Conservation (phyloP, 371 early-diverging fungal species). For the Enterocytospora artemiae region DNA sequence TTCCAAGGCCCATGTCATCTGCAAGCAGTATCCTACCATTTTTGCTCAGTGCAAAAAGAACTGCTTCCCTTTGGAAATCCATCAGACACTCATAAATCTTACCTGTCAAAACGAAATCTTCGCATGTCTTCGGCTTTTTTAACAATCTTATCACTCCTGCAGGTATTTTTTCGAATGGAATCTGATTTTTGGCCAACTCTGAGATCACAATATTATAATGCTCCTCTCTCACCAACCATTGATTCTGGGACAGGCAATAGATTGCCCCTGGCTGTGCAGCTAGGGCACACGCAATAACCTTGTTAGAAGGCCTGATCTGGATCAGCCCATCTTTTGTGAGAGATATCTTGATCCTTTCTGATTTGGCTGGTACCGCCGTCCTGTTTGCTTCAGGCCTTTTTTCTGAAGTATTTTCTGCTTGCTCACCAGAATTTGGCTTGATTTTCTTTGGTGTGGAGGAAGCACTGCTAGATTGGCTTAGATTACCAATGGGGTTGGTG, state of each 20-base stretch:
- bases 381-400: not conserved
- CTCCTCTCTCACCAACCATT: conserved; percentile 28
- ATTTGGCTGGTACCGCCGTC: not conserved
- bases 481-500: too few species aligned
- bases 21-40: conserved; percentile 60
- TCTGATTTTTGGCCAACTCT: conserved; percentile 16
- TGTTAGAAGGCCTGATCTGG: conserved; percentile 31
- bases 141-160: conserved; percentile 19
- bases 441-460: too few species aligned
- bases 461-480: too few species aligned
- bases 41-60: conserved; percentile 56
- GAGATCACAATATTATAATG: conserved; percentile 24
- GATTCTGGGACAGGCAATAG: conserved; percentile 34
- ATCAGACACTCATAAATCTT: conserved; percentile 48
- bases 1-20: conserved; percentile 62
- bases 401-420: not conserved
- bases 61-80: conserved; percentile 60
- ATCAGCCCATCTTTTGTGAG: conserved; percentile 23
- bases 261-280: conserved; percentile 11
- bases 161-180: conserved; percentile 38
- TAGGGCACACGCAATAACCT: conserved; percentile 22
- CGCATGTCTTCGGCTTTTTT: not conserved
- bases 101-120: conserved; percentile 24
- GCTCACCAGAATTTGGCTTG: not conserved
- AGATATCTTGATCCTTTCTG: conserved; percentile 19